A percentile compares a stretch with the other conserved stretches of the same genome.
These are phyloP conservation scores for Paraglomus occultum DNA, from an alignment of 192 early-diverging fungal species.

Conservation along the genomic window DNA sequence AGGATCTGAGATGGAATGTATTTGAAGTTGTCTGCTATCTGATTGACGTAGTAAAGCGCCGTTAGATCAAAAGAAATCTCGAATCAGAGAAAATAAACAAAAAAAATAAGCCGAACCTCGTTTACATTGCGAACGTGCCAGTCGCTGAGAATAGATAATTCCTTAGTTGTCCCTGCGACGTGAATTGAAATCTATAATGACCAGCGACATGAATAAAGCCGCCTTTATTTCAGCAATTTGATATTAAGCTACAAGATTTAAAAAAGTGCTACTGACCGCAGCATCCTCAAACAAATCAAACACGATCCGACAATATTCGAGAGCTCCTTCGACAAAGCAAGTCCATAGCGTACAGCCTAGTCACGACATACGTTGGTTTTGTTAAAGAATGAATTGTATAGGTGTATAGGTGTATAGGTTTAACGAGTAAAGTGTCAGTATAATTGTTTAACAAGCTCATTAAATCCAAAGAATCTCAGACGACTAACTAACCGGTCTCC, in stretches of 20 bases:
- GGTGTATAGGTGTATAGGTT: background rate
- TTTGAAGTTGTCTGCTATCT: conserved; percentile 26
- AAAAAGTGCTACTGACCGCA: background rate
- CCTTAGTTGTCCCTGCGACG: conserved; percentile 18
- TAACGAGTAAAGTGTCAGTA: background rate
- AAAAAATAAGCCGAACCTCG: background rate
- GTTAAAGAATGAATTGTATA: background rate
- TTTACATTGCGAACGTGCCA: conserved; percentile 31
- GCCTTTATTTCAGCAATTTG: no score
- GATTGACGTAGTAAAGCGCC: background rate
- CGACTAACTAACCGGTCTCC: conserved; percentile 6
- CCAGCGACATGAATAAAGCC: background rate
- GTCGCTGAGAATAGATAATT: conserved; percentile 12
- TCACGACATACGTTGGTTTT: background rate
- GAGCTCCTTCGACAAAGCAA: conserved; percentile 30
- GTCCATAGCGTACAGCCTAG: conserved; percentile 27
- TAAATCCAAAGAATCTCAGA: background rate
- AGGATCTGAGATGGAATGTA: conserved; percentile 27
- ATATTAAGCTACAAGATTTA: background rate
- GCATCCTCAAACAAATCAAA: conserved; percentile 29
- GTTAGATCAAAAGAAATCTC: background rate
- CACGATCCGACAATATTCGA: conserved; percentile 32
- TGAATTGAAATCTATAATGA: conserved; percentile 29
- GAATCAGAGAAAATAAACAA: background rate
- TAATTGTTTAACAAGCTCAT: no score